A percentile compares a stretch with the other conserved stretches of the same genome.
Evolutionary conservation across 768 basidiomycete genomes (phyloP).

Genomic region (Tricholoma sp.): DNA sequence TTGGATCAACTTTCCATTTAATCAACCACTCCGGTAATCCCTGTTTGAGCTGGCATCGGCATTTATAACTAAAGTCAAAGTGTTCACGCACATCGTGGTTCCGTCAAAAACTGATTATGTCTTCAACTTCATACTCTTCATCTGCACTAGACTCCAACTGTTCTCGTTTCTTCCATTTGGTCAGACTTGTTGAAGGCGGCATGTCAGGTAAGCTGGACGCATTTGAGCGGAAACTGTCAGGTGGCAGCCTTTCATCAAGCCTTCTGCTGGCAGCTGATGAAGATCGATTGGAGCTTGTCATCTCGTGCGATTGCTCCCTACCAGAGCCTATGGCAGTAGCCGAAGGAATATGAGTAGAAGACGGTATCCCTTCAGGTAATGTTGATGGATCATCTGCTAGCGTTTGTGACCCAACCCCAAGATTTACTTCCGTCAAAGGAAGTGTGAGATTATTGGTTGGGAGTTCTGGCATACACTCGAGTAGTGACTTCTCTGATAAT

Average conservation of each 20-base stretch:
- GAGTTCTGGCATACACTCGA: neutral
- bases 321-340: neutral
- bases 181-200: neutral
- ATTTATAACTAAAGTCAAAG: neutral
- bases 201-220: neutral
- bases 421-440: neutral
- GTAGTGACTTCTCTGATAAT: neutral
- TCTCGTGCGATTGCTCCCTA: neutral
- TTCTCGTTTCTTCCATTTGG: neutral
- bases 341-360: no score
- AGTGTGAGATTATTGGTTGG: neutral
- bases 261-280: neutral
- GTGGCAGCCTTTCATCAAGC: neutral
- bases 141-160: neutral
- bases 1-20: neutral
- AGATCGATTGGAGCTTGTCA: neutral
- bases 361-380: no score
- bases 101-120: neutral
- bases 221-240: neutral
- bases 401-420: neutral
- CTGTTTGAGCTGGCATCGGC: neutral
- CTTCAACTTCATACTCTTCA: neutral
- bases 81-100: neutral
- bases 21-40: neutral
- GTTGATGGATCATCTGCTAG: neutral